Evolutionary conservation across 164 flowering plant genomes (phyloP).

Genomic region (Nymphaea thermarum): DNA sequence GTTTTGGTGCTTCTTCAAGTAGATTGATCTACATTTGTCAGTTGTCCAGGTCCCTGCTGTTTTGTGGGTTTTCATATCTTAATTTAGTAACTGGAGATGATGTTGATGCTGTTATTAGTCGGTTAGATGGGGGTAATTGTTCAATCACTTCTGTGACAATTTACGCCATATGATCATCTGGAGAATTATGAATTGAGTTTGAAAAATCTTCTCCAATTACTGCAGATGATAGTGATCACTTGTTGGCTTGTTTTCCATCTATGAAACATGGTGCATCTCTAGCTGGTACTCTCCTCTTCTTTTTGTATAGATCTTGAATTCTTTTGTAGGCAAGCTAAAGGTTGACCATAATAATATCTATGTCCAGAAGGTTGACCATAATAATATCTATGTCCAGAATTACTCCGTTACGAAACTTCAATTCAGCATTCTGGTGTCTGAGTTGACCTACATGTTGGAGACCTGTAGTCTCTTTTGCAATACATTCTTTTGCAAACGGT

Average conservation of each 20-base stretch:
- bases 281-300: slow-evolving; percentile 39
- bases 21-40: slow-evolving; percentile 24
- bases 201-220: neutral
- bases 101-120: slow-evolving; percentile 23
- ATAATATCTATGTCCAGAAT: no score
- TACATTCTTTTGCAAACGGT: no score
- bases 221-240: slow-evolving; percentile 42
- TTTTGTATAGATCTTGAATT: neutral
- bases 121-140: slow-evolving; percentile 36
- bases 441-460: no score
- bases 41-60: slow-evolving; percentile 37
- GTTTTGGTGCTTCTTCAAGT: slow-evolving; percentile 16
- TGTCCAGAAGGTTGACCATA: no score
- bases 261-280: slow-evolving; percentile 68
- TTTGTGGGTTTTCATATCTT: slow-evolving; percentile 58
- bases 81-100: slow-evolving; percentile 51
- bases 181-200: neutral
- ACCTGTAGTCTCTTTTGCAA: no score
- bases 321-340: neutral
- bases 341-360: no score
- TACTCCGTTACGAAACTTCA: no score
- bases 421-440: no score
- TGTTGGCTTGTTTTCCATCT: slow-evolving; percentile 34
- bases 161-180: neutral
- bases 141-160: neutral